Evolutionary conservation across 2,329 filamentous ascomycete species (phyloP).

Genomic region (Thelonectria discophora): DNA sequence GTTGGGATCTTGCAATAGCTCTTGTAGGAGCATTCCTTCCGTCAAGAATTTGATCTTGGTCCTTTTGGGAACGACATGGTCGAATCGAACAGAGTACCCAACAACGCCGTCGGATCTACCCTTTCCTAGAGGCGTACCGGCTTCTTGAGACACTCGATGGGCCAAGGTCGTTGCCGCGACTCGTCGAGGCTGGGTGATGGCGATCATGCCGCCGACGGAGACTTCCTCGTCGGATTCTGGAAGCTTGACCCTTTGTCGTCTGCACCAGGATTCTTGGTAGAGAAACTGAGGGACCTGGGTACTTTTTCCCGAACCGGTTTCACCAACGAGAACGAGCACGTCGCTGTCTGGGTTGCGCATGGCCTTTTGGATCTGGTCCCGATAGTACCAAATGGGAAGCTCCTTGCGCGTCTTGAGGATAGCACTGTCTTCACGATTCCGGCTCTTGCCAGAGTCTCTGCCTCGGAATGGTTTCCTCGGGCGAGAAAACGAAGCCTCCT

Average conservation of each 20-base stretch:
- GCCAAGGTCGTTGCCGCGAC: constrained; percentile 94
- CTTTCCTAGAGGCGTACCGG: constrained; percentile 61
- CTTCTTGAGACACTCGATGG: constrained; percentile 84
- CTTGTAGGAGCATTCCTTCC: constrained; percentile 94
- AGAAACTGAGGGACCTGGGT: constrained; percentile 96
- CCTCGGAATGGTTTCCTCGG: constrained; percentile 21
- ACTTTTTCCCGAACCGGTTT: constrained; percentile 96
- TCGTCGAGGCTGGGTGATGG: constrained; percentile 91
- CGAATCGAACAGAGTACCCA: constrained; percentile 95
- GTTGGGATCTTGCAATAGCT: constrained; percentile 85
- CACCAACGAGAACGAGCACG: constrained; percentile 86
- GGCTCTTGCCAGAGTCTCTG: constrained; percentile 25
- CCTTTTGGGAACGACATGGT: constrained; percentile 83
- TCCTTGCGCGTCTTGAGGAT: constrained; percentile 65
- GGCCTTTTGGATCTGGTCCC: constrained; percentile 71
- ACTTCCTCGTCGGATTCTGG: constrained; percentile 51
- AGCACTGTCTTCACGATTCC: constrained; percentile 42
- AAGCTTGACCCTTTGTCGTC: constrained; percentile 63
- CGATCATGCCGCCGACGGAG: constrained; percentile 80
- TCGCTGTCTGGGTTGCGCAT: constrained; percentile 67
- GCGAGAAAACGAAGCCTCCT: constrained; percentile 1
- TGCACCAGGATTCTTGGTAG: constrained; percentile 81
- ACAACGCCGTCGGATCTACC: constrained; percentile 63
- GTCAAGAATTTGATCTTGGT: constrained; percentile 93
- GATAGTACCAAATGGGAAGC: constrained; percentile 83